Conservation (phyloP, 345 rosid species). For the Heritiera littoralis region DNA sequence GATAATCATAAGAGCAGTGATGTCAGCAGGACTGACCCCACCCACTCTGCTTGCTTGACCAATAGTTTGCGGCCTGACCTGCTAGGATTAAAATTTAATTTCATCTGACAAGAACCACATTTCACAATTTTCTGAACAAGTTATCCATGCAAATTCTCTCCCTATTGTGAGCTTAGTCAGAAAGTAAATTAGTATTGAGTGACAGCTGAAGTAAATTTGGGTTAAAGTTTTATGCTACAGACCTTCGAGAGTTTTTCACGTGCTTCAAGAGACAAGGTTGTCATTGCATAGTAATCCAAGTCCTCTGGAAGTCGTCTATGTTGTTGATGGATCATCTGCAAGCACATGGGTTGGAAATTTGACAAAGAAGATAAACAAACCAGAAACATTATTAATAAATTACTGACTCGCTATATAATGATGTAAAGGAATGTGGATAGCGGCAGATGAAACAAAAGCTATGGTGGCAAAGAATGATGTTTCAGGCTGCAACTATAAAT, state of each 20-base stretch:
- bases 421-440: background rate
- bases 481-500: slow-evolving; percentile 7
- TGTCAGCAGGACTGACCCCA: slow-evolving; percentile 95
- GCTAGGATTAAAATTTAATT: slow-evolving; percentile 29
- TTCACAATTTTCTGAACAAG: background rate
- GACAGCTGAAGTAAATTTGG: background rate
- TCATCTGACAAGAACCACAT: background rate
- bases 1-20: slow-evolving; percentile 81
- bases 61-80: slow-evolving; percentile 90
- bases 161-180: background rate
- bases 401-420: background rate
- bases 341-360: slow-evolving; percentile 12
- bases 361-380: background rate
- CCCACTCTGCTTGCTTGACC: slow-evolving; percentile 97
- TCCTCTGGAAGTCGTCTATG: slow-evolving; percentile 77
- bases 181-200: background rate
- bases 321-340: slow-evolving; percentile 84
- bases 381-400: background rate
- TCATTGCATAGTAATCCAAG: slow-evolving; percentile 88
- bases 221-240: slow-evolving; percentile 18
- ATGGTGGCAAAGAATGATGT: background rate
- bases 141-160: background rate
- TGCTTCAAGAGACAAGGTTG: slow-evolving; percentile 82
- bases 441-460: background rate
- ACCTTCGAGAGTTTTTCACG: slow-evolving; percentile 98